These are phyloP conservation scores for Krasilnikovozyma curviuscula DNA, from an alignment of 768 basidiomycete genomes.

Conservation along the genomic window DNA sequence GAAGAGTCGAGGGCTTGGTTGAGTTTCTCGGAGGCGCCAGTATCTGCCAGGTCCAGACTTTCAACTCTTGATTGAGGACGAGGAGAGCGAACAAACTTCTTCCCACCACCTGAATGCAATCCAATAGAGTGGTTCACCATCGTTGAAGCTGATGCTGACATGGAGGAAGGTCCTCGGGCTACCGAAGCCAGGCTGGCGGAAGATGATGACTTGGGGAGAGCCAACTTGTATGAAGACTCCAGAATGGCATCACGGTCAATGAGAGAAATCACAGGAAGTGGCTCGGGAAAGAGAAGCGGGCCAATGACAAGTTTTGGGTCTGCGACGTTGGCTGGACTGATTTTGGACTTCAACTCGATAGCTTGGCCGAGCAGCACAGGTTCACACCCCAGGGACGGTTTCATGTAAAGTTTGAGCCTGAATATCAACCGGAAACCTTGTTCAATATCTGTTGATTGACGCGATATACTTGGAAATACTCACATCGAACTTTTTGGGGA, in stretches of 20 bases:
- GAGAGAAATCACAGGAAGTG: constrained; percentile 45
- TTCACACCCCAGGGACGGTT: constrained; percentile 27
- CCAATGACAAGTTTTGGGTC: constrained; percentile 33
- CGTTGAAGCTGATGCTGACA: background rate
- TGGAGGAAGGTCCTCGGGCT: background rate
- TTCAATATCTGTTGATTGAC: too few relatives aligned
- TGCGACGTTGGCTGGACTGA: background rate
- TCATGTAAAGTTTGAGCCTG: constrained; percentile 44
- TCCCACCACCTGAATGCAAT: constrained; percentile 1
- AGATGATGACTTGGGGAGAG: too few relatives aligned
- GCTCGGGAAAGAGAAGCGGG: constrained; percentile 57
- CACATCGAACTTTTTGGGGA: too few relatives aligned
- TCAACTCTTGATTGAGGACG: background rate
- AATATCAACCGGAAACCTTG: too few relatives aligned
- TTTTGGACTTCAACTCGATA: constrained; percentile 36
- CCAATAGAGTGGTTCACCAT: background rate
- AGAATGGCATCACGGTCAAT: constrained; percentile 47
- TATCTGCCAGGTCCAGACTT: background rate
- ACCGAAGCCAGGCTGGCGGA: constrained; percentile 1
- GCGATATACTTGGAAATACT: too few relatives aligned
- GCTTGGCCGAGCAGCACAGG: constrained; percentile 52
- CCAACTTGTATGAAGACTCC: background rate
- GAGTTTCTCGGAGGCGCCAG: background rate
- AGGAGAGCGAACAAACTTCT: background rate
- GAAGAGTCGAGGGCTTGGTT: too few relatives aligned